A percentile compares a stretch with the other conserved stretches of the same genome.
Evolutionary conservation across 306 rosid species (phyloP).

Genomic region (Casuarina cunninghamiana): DNA sequence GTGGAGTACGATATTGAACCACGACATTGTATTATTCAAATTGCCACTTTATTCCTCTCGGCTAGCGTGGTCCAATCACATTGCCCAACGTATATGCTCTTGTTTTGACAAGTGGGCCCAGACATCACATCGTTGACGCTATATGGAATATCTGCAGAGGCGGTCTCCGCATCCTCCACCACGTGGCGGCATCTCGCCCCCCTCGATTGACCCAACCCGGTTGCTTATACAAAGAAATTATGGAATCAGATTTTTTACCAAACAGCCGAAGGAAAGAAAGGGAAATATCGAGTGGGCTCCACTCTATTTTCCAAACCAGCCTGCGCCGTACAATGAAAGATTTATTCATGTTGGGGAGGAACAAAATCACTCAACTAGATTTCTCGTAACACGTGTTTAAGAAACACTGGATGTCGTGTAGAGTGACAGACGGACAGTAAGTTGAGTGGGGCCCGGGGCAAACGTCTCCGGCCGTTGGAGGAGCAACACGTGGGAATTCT

Average conservation of each 20-base stretch:
- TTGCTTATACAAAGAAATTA: neutral
- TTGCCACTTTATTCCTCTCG: conserved; percentile 19
- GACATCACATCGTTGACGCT: conserved; percentile 33
- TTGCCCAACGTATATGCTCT: conserved; percentile 23
- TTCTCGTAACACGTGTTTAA: conserved; percentile 5
- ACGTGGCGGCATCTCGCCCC: conserved; percentile 17
- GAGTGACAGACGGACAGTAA: conserved; percentile 5
- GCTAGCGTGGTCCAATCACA: conserved; percentile 42
- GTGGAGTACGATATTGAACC: conserved; percentile 3
- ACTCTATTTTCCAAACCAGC: neutral
- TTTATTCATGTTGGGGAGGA: neutral
- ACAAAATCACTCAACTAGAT: neutral
- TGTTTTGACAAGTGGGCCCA: conserved; percentile 17
- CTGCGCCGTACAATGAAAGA: neutral
- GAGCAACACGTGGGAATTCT: conserved; percentile 22
- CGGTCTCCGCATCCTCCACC: neutral
- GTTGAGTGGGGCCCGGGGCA: conserved; percentile 9
- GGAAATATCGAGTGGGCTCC: neutral
- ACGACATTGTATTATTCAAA: neutral
- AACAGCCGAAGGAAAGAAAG: neutral
- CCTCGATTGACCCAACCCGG: neutral
- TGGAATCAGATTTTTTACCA: neutral
- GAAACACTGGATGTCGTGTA: conserved; percentile 13
- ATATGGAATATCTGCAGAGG: neutral
- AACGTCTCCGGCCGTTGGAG: neutral